Evolutionary conservation across 2,329 filamentous ascomycete species (phyloP).

Genomic region (Parafenestella ontariensis): DNA sequence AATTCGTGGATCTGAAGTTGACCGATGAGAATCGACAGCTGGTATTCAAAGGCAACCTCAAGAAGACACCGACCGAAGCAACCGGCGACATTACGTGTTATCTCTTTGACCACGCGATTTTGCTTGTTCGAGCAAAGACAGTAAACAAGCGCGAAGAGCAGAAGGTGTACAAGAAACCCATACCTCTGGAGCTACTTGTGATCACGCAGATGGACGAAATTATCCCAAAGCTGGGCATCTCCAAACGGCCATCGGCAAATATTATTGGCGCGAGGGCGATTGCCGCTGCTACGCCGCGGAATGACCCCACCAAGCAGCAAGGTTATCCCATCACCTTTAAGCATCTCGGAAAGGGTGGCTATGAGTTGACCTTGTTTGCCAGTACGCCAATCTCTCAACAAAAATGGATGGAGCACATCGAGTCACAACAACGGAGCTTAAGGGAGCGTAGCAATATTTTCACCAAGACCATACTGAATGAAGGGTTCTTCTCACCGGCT

Average conservation of each 20-base stretch:
- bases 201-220: conserved; percentile 98
- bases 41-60: conserved; percentile 91
- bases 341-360: conserved; percentile 93
- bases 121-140: conserved; percentile 89
- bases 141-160: conserved; percentile 94
- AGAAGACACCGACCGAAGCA: conserved; percentile 87
- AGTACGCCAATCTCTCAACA: conserved; percentile 84
- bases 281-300: conserved; percentile 51
- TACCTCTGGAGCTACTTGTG: conserved; percentile 88
- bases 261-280: conserved; percentile 63
- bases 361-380: conserved; percentile 88
- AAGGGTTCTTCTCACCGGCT: conserved; percentile 86
- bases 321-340: conserved; percentile 96
- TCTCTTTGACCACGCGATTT: conserved; percentile 93
- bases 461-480: conserved; percentile 73
- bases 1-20: conserved; percentile 91
- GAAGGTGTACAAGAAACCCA: conserved; percentile 93
- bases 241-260: conserved; percentile 88
- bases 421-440: conserved; percentile 85
- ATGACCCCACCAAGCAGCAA: conserved; percentile 63
- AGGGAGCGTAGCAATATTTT: conserved; percentile 77
- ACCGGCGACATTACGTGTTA: conserved; percentile 88
- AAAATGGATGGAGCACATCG: conserved; percentile 97
- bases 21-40: conserved; percentile 93
- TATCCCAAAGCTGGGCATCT: conserved; percentile 77